A percentile compares a stretch with the other conserved stretches of the same genome.
Conservation (phyloP, 176 grass and related monocot genomes). For the Tillandsia fasciculata region DNA sequence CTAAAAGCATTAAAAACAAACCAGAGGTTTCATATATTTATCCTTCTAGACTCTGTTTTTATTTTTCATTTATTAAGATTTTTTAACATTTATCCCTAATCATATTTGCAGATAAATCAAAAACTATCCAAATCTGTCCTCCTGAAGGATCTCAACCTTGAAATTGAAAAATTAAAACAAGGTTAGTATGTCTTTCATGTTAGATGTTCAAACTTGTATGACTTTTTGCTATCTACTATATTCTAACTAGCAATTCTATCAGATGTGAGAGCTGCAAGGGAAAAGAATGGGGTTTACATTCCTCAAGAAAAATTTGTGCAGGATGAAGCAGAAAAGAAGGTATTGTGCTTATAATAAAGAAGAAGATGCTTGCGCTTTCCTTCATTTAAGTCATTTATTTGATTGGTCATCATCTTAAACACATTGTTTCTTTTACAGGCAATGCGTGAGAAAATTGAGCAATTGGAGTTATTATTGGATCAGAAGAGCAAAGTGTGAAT, state of each 20-base stretch:
- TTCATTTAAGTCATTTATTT: constrained; percentile 6
- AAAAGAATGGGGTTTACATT: constrained; percentile 86
- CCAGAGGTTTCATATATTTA: constrained; percentile 52
- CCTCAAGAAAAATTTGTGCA: constrained; percentile 52
- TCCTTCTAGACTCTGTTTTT: constrained; percentile 4
- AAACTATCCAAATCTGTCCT: constrained; percentile 57
- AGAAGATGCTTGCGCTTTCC: constrained; percentile 9
- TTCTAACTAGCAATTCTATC: constrained; percentile 25
- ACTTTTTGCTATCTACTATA: constrained; percentile 9
- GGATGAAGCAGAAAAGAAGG: constrained; percentile 83
- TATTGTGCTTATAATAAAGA: constrained; percentile 6
- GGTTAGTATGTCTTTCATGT: constrained; percentile 23
- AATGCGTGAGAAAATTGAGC: constrained; percentile 51
- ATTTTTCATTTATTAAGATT: constrained; percentile 13
- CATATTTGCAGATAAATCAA: constrained; percentile 54
- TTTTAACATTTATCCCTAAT: constrained; percentile 13
- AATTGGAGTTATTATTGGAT: constrained; percentile 44
- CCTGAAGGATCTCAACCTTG: constrained; percentile 63
- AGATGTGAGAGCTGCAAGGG: constrained; percentile 84
- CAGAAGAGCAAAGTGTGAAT: constrained; percentile 46
- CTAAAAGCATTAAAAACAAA: constrained; percentile 78
- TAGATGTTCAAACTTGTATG: constrained; percentile 10
- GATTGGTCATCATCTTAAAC: not conserved
- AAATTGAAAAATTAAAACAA: constrained; percentile 93
- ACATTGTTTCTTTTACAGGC: constrained; percentile 24